Conservation (phyloP, 345 rosid species). For the Murraya paniculata region DNA sequence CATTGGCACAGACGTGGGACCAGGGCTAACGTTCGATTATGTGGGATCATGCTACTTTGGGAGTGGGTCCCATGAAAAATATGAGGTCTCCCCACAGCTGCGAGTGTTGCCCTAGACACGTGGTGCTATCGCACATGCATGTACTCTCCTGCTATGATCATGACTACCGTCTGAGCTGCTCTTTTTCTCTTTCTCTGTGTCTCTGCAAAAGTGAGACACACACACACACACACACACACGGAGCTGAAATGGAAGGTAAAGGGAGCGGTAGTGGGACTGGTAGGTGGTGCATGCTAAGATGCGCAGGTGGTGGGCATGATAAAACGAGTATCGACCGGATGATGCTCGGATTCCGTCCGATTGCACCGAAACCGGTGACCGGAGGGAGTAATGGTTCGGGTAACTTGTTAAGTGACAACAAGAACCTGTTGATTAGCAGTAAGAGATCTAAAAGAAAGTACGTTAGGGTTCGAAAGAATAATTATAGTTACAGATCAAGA, state of each 20-base stretch:
- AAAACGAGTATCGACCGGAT: slow-evolving; percentile 46
- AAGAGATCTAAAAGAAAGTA: slow-evolving; percentile 63
- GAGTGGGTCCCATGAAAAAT: slow-evolving; percentile 24
- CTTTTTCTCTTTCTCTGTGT: not conserved
- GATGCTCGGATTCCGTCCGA: slow-evolving; percentile 83
- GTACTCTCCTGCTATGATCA: not conserved
- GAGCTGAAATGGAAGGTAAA: slow-evolving; percentile 25
- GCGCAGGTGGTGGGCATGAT: slow-evolving; percentile 31
- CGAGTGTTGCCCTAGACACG: slow-evolving; percentile 45
- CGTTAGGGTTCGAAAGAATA: slow-evolving; percentile 56
- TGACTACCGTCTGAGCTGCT: slow-evolving; percentile 14
- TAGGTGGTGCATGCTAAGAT: slow-evolving; percentile 23
- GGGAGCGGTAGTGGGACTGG: not conserved
- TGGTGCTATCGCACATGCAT: slow-evolving; percentile 26
- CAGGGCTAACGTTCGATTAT: not conserved
- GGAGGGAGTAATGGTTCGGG: slow-evolving; percentile 25
- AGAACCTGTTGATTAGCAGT: slow-evolving; percentile 23
- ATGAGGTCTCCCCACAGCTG: slow-evolving; percentile 8
- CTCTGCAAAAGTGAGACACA: slow-evolving; percentile 10
- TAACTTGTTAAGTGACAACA: slow-evolving; percentile 13
- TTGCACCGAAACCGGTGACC: slow-evolving; percentile 72
- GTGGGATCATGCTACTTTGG: not conserved
- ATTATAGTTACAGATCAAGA: slow-evolving; percentile 21
- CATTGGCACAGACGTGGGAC: not conserved
- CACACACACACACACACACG: no score